A percentile compares a stretch with the other conserved stretches of the same genome.
phyloP scores from a whole-genome alignment of 1,284 basidiomycete genomes.

The Sporisorium iseilematis-ciliati region DNA sequence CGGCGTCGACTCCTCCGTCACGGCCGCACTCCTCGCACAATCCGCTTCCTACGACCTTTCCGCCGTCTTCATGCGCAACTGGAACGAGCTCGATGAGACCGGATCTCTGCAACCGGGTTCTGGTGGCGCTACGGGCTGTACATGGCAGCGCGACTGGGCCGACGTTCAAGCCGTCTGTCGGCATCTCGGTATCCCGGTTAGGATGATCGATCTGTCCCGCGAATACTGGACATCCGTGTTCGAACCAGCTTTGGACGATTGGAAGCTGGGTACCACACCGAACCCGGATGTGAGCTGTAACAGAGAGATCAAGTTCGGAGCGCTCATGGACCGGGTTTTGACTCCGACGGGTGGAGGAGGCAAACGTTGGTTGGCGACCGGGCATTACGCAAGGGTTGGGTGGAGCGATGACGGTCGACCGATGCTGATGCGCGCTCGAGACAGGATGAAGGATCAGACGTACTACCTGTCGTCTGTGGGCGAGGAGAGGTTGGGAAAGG shows the following conservation, averaged over 20 bases:
- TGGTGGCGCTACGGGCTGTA: conserved; percentile 76
- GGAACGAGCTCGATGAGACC: conserved; percentile 77
- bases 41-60: conserved; percentile 75
- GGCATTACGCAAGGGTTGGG: conserved; percentile 84
- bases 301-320: conserved; percentile 92
- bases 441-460: conserved; percentile 84
- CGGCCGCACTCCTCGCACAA: conserved; percentile 56
- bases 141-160: conserved; percentile 95
- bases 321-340: conserved; percentile 75
- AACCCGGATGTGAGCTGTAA: conserved; percentile 97
- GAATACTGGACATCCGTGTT: conserved; percentile 67
- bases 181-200: conserved; percentile 75
- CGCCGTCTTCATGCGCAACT: conserved; percentile 95
- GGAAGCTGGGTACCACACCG: conserved; percentile 73
- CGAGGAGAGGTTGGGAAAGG: conserved; percentile 70
- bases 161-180: conserved; percentile 85
- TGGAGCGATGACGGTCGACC: conserved; percentile 70
- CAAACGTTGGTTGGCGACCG: conserved; percentile 79
- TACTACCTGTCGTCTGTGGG: conserved; percentile 81
- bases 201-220: conserved; percentile 52
- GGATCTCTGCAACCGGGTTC: conserved; percentile 71
- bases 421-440: conserved; percentile 51
- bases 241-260: conserved; percentile 60
- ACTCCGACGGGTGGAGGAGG: neutral
- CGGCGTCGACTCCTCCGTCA: conserved; percentile 85